Conservation (phyloP, 2,329 filamentous ascomycete genomes). For the Trichoderma gracile region DNA sequence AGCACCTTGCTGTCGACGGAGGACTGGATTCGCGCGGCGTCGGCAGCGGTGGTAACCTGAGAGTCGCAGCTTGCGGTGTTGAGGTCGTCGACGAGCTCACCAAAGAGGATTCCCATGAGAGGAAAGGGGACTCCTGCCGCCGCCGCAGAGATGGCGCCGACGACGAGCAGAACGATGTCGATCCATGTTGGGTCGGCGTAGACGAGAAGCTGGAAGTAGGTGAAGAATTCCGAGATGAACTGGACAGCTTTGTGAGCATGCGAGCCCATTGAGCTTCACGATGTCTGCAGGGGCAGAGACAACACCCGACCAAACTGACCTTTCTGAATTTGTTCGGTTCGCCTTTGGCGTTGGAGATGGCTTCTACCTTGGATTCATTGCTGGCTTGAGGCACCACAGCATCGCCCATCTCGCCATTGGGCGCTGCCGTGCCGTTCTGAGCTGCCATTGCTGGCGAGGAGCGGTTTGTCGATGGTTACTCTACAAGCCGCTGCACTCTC, state of each 20-base stretch:
- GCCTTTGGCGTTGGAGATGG: background rate
- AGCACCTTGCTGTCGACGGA: slow-evolving; percentile 60
- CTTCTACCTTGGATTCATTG: background rate
- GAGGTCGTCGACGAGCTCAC: slow-evolving; percentile 62
- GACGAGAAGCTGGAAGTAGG: slow-evolving; percentile 48
- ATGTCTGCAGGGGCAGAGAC: background rate
- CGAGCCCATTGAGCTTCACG: background rate
- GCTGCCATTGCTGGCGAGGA: slow-evolving; percentile 11
- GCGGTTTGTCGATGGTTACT: slow-evolving; percentile 6
- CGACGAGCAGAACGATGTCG: slow-evolving; percentile 46
- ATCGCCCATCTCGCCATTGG: slow-evolving; percentile 5
- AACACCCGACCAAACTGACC: background rate
- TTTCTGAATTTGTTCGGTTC: background rate
- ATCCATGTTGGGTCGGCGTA: slow-evolving; percentile 48
- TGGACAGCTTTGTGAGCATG: background rate
- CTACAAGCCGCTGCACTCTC: slow-evolving; percentile 16
- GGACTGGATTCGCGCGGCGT: slow-evolving; percentile 39
- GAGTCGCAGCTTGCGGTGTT: slow-evolving; percentile 56
- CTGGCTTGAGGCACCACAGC: background rate
- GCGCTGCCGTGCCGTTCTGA: slow-evolving; percentile 1
- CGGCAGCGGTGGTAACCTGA: slow-evolving; percentile 29
- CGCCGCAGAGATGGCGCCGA: slow-evolving; percentile 49
- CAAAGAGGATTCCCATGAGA: slow-evolving; percentile 64
- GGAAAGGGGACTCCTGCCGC: slow-evolving; percentile 64
- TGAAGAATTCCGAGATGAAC: slow-evolving; percentile 23